Percentiles rank a stretch among this genome's conserved stretches.
Evolutionary conservation across 495 filamentous ascomycete species (phyloP).

Genomic region (Penicillium simplicissimum): DNA sequence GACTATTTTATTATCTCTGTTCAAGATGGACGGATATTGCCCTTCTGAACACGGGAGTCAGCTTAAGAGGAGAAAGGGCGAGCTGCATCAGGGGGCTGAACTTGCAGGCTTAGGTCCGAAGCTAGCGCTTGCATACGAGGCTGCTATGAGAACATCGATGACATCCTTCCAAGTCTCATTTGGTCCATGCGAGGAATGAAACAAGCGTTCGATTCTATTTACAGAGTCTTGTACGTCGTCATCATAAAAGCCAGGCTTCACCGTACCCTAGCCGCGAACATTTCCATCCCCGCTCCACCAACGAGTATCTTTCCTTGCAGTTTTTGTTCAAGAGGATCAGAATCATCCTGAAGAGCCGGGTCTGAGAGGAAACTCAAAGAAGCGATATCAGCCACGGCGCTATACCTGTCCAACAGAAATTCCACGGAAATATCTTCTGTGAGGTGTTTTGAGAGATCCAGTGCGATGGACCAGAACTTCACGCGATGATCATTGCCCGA

Average conservation of each 20-base stretch:
- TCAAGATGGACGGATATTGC: neutral
- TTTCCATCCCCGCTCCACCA: slow-evolving; percentile 59
- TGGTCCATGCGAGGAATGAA: neutral
- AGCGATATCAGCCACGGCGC: slow-evolving; percentile 65
- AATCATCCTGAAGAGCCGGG: neutral
- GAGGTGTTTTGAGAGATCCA: slow-evolving; percentile 34
- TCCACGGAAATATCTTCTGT: slow-evolving; percentile 46
- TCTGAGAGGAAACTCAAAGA: slow-evolving; percentile 41
- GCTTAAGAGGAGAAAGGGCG: neutral
- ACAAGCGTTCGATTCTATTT: neutral
- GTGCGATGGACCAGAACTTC: slow-evolving; percentile 64
- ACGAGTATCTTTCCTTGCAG: slow-evolving; percentile 40
- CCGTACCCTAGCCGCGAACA: slow-evolving; percentile 29
- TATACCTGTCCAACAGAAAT: slow-evolving; percentile 52
- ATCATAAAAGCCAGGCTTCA: slow-evolving; percentile 4
- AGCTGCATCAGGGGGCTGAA: neutral
- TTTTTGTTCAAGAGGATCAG: slow-evolving; percentile 2
- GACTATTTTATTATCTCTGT: neutral
- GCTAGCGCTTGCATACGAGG: neutral
- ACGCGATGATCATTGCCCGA: slow-evolving; percentile 81
- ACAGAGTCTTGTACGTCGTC: neutral
- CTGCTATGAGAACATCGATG: neutral
- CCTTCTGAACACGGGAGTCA: neutral
- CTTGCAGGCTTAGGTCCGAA: neutral
- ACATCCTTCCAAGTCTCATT: neutral